Conservation (phyloP, 225 moss, liverwort and hornwort species). For the Polytrichum formosum region DNA sequence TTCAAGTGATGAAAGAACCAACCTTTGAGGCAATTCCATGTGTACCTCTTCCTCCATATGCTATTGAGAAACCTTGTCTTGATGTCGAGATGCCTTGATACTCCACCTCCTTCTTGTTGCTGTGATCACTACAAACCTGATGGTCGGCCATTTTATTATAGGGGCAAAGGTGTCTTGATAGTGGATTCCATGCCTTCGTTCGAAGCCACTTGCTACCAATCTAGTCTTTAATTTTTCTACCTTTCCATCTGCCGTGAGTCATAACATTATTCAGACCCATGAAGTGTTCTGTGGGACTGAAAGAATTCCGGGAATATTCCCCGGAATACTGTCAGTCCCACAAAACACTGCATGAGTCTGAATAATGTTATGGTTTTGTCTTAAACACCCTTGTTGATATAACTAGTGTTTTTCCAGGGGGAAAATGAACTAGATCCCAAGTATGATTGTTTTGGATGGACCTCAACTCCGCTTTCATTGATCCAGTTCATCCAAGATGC, state of each 20-base stretch:
- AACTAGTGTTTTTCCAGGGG: neutral
- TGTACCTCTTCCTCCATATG: neutral
- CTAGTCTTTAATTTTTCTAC: neutral
- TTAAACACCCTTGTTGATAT: neutral
- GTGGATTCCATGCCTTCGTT: neutral
- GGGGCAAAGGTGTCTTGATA: neutral
- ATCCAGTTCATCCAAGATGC: neutral
- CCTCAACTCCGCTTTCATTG: neutral
- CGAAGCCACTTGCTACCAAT: neutral
- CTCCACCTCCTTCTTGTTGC: neutral
- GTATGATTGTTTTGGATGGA: neutral
- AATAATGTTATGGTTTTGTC: too few species aligned
- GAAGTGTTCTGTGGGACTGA: too few species aligned
- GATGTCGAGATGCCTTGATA: neutral
- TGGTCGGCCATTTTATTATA: neutral
- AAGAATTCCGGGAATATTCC: too few species aligned
- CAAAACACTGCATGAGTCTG: too few species aligned
- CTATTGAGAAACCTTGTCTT: neutral
- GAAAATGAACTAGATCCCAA: neutral
- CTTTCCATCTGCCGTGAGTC: neutral
- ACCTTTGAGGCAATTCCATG: too few species aligned
- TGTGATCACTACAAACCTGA: neutral
- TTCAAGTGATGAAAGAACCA: too few species aligned
- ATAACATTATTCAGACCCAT: too few species aligned
- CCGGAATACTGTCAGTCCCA: too few species aligned